phyloP scores from a whole-genome alignment of 768 basidiomycete genomes.

The Leccinum truebloodii region DNA sequence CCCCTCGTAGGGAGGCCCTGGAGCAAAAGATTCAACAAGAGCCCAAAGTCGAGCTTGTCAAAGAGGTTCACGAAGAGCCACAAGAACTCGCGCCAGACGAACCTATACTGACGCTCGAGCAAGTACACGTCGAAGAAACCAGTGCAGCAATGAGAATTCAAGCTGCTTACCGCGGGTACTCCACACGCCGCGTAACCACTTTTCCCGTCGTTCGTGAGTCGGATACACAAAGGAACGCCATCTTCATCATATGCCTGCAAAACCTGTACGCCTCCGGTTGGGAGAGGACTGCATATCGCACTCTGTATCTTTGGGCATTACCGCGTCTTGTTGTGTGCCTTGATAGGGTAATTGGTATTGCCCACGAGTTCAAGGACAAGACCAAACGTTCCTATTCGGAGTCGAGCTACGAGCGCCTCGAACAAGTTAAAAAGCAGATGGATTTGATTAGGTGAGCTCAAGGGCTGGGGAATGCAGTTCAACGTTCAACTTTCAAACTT shows the following conservation, averaged over 20 bases:
- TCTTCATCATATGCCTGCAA: conserved; percentile 33
- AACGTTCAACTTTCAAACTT: not conserved
- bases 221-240: conserved; percentile 17
- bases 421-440: conserved; percentile 31
- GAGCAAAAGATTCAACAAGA: conserved; percentile 1
- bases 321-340: conserved; percentile 44
- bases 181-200: conserved; percentile 4
- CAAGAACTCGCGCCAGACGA: conserved; percentile 16
- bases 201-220: conserved; percentile 15
- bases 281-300: conserved; percentile 34
- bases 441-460: conserved; percentile 36
- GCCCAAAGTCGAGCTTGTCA: not conserved
- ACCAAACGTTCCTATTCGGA: conserved; percentile 32
- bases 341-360: conserved; percentile 32
- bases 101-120: conserved; percentile 13
- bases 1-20: not conserved
- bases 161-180: conserved; percentile 14
- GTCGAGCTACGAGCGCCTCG: conserved; percentile 38
- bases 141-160: conserved; percentile 28
- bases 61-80: conserved; percentile 17
- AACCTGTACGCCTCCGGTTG: conserved; percentile 30
- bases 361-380: conserved; percentile 31
- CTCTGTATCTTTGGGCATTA: conserved; percentile 38
- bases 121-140: conserved; percentile 23
- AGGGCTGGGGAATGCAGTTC: not conserved